Percentiles rank a stretch among this genome's conserved stretches.
These are phyloP conservation scores for Cladophialophora chaetospira DNA, from an alignment of 2,329 filamentous ascomycete species.

Conservation along the genomic window DNA sequence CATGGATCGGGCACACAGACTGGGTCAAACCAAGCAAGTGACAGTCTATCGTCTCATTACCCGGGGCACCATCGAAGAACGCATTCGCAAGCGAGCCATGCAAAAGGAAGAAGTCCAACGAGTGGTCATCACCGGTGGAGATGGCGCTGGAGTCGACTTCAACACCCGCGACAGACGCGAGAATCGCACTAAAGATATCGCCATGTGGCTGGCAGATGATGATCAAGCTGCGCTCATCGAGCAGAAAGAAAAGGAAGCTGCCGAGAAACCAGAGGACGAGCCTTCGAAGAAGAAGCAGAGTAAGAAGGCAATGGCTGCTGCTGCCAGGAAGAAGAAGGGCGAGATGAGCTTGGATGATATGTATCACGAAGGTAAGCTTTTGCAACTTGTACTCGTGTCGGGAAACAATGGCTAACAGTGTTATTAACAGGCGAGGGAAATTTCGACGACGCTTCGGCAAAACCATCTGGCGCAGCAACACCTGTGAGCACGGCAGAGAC, in stretches of 20 bases:
- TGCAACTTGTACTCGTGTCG: slow-evolving; percentile 19
- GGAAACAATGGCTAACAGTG: slow-evolving; percentile 30
- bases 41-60: slow-evolving; percentile 98
- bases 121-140: slow-evolving; percentile 89
- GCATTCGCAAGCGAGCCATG: slow-evolving; percentile 91
- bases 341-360: slow-evolving; percentile 83
- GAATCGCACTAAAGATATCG: slow-evolving; percentile 96
- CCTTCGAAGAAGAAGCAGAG: slow-evolving; percentile 53
- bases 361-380: slow-evolving; percentile 94
- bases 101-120: slow-evolving; percentile 99
- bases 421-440: slow-evolving; percentile 77
- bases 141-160: slow-evolving; percentile 85
- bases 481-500: slow-evolving; percentile 62
- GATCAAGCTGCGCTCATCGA: slow-evolving; percentile 95
- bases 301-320: slow-evolving; percentile 59
- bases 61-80: slow-evolving; percentile 93
- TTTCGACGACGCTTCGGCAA: slow-evolving; percentile 83
- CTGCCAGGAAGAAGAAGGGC: slow-evolving; percentile 58
- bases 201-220: slow-evolving; percentile 97
- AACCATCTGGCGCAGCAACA: slow-evolving; percentile 82
- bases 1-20: slow-evolving; percentile 97
- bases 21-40: slow-evolving; percentile 93
- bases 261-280: slow-evolving; percentile 65
- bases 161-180: slow-evolving; percentile 84
- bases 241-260: slow-evolving; percentile 82